A percentile compares a stretch with the other conserved stretches of the same genome.
phyloP scores from a whole-genome alignment of 768 basidiomycete species.

The Mycena rosella region DNA sequence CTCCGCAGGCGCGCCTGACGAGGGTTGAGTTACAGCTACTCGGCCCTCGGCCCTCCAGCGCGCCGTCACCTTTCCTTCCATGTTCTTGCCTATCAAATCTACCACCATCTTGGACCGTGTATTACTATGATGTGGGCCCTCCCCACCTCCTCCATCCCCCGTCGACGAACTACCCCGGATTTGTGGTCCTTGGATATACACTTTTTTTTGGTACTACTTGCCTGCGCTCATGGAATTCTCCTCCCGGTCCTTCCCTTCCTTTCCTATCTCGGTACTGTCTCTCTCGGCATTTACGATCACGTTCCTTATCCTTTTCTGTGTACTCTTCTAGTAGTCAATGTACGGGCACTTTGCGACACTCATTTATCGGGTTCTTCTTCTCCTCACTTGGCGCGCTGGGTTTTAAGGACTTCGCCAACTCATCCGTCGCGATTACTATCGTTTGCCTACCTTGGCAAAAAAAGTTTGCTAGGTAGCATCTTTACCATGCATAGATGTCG shows the following conservation, averaged over 20 bases:
- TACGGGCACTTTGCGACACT: constrained; percentile 16
- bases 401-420: too few species aligned
- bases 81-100: background rate
- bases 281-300: background rate
- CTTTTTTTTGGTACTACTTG: constrained; percentile 12
- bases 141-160: background rate
- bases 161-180: constrained; percentile 23
- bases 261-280: background rate
- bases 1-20: constrained; percentile 47
- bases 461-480: too few species aligned
- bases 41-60: background rate
- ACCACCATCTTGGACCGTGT: constrained; percentile 32
- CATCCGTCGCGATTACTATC: too few species aligned
- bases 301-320: constrained; percentile 10
- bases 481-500: too few species aligned
- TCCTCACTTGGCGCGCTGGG: background rate
- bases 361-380: background rate
- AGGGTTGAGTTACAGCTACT: constrained; percentile 33
- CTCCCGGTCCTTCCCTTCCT: background rate
- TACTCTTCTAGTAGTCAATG: constrained; percentile 20
- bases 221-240: constrained; percentile 7
- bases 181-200: constrained; percentile 15
- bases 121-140: constrained; percentile 16
- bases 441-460: too few species aligned
- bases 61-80: too few species aligned